Evolutionary conservation across 2,329 filamentous ascomycete species (phyloP), one percentile per base, ranked within the genome.

Genomic region (Epichloe sylvatica): DNA sequence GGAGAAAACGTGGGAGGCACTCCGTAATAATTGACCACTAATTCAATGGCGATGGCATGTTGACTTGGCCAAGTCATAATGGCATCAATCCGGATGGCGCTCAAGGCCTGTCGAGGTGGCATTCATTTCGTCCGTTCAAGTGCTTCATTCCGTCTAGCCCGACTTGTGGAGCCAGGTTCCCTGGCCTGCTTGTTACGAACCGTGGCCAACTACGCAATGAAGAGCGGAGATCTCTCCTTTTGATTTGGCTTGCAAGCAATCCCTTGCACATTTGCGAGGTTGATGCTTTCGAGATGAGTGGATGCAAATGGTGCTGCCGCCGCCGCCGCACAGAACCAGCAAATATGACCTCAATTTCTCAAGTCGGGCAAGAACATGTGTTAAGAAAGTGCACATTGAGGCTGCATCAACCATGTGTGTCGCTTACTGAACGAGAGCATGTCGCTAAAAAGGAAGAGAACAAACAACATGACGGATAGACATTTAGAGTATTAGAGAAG

Each of bases 1-100:
- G 36, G 11, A 45, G 36, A 35, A 42, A 53, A 49, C 47, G 47
- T 49, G 46, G 41, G 25, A 51, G 23, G 23, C 37, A 17, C 25
- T 30, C 8, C 25, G 25, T 30, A 30, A 40, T 41, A 30, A 40
- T 41, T 46, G 33, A 42, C 41, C 15, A 33, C n/a, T 23, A 34
- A 15, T 36, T 21, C 3, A 25, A 13, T 36, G 17, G 23, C 15
- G n/a, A 47, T 12, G 19, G 23, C 6, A 23, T 41, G 8, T 40
- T 19, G 25, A 47, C 17, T 41, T 9, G 38, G 25, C 8, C 30
- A 21, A 12, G 5, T 15, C 6, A 37, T 36, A 15, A 21, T 33
- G 39, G 19, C 25, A 6, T 43, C 6, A 30, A 39, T 33, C 23
- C 15, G 7, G n/a, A 12, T 12, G 3, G 39, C 7, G 30, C 15